Percentiles rank a stretch among this genome's conserved stretches.
These are phyloP conservation scores for Sclerotinia borealis DNA, from an alignment of 2,329 filamentous ascomycete genomes.

Conservation along the genomic window DNA sequence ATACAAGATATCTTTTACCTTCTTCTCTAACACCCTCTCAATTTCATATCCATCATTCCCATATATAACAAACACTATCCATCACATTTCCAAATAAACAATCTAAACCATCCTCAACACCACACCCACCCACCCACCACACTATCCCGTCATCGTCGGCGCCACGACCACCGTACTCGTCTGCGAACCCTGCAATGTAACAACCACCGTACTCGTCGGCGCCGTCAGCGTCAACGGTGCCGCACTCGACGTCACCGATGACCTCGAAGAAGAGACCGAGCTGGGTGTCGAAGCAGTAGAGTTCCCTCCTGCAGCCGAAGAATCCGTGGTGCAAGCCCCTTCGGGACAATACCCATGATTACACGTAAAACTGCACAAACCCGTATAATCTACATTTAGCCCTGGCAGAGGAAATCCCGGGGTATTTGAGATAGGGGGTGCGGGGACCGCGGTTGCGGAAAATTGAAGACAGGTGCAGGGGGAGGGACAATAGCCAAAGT, in stretches of 20 bases:
- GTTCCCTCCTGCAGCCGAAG: not conserved
- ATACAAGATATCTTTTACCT: not conserved
- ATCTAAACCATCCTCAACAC: not conserved
- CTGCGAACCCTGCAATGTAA: not conserved
- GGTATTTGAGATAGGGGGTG: conserved; percentile 27
- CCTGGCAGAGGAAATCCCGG: conserved; percentile 34
- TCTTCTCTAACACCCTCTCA: too few relatives aligned
- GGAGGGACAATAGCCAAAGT: conserved; percentile 25
- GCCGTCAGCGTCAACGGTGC: not conserved
- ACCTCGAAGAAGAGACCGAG: not conserved
- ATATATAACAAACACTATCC: not conserved
- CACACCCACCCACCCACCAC: not conserved
- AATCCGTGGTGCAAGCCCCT: not conserved
- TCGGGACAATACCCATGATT: conserved; percentile 37
- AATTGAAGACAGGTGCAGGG: conserved; percentile 23
- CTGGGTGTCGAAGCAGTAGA: not conserved
- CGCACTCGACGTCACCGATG: not conserved
- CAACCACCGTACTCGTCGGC: conserved; percentile 6
- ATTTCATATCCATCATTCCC: not conserved
- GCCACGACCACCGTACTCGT: not conserved
- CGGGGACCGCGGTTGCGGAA: conserved; percentile 15
- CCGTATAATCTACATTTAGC: conserved; percentile 35
- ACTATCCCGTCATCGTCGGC: not conserved
- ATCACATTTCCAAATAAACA: not conserved
- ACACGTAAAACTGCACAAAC: conserved; percentile 42